These are phyloP conservation scores for Diaporthe eres DNA, from an alignment of 2,329 filamentous ascomycete species.

Conservation along the genomic window DNA sequence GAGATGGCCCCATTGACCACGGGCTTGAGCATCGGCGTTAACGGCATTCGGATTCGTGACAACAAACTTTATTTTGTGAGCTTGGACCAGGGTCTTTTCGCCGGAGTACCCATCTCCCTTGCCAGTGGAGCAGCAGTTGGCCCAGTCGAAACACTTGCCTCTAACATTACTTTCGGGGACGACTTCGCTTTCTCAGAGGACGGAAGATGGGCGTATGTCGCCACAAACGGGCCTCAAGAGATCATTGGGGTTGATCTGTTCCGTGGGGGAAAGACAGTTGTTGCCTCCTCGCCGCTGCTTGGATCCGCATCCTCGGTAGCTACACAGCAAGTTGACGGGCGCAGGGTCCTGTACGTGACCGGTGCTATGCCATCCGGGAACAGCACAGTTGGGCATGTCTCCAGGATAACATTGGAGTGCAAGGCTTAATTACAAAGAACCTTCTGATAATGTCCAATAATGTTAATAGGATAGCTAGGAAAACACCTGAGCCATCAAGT, in stretches of 20 bases:
- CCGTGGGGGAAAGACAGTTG: background rate
- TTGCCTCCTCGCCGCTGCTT: background rate
- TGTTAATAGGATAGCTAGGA: background rate
- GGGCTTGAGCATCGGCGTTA: conserved; percentile 14
- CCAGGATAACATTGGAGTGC: background rate
- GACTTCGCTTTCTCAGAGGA: background rate
- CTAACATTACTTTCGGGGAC: conserved; percentile 9
- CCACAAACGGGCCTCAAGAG: conserved; percentile 4
- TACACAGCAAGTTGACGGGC: background rate
- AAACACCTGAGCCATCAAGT: background rate
- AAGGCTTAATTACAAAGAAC: background rate
- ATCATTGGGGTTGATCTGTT: background rate
- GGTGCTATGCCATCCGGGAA: background rate
- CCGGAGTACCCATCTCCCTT: background rate
- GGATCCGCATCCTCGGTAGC: conserved; percentile 10
- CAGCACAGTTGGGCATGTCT: conserved; percentile 11
- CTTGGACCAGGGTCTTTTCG: conserved; percentile 13
- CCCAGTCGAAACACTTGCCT: background rate
- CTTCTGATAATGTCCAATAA: background rate
- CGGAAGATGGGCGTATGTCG: background rate
- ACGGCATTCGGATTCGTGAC: background rate
- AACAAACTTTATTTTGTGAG: conserved; percentile 19
- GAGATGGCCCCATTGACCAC: conserved; percentile 6
- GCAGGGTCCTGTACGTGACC: conserved; percentile 4
- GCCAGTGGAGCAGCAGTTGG: background rate